Percentiles rank a stretch among this genome's conserved stretches.
These are phyloP conservation scores for Lolium multiflorum DNA, from an alignment of 176 grass and related monocot genomes.

Conservation along the genomic window DNA sequence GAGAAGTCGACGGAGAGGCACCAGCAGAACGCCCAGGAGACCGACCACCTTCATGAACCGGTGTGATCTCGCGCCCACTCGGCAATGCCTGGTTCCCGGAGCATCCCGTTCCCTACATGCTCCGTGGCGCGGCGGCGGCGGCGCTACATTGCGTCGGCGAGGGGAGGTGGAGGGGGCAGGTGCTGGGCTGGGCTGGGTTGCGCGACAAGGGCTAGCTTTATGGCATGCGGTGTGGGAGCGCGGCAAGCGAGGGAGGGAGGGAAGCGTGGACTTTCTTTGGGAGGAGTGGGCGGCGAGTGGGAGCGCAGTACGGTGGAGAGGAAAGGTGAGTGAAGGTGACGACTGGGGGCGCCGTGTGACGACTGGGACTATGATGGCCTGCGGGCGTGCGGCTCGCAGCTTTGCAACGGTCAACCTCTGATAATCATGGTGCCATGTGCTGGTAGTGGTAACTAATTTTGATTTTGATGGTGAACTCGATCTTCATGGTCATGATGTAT, in stretches of 20 bases:
- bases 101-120: too few relatives aligned
- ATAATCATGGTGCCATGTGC: neutral
- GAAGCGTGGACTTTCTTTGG: conserved; percentile 4
- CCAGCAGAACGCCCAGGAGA: too few relatives aligned
- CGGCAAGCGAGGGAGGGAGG: neutral
- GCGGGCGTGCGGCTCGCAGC: neutral
- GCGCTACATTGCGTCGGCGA: neutral
- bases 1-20: too few relatives aligned
- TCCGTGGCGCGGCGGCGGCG: neutral
- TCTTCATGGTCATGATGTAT: too few relatives aligned
- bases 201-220: conserved; percentile 13
- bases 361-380: neutral
- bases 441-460: neutral
- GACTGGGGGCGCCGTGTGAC: neutral
- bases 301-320: conserved; percentile 8
- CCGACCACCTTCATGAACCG: too few relatives aligned
- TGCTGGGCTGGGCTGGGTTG: neutral
- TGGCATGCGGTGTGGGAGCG: neutral
- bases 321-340: conserved; percentile 29
- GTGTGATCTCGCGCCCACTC: too few relatives aligned
- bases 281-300: conserved; percentile 25
- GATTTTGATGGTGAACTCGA: too few relatives aligned
- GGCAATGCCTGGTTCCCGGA: too few relatives aligned
- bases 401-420: neutral
- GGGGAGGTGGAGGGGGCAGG: neutral